A percentile compares a stretch with the other conserved stretches of the same genome.
Evolutionary conservation across 1,139 yeast species (phyloP).

Genomic region (Pichia sp.): DNA sequence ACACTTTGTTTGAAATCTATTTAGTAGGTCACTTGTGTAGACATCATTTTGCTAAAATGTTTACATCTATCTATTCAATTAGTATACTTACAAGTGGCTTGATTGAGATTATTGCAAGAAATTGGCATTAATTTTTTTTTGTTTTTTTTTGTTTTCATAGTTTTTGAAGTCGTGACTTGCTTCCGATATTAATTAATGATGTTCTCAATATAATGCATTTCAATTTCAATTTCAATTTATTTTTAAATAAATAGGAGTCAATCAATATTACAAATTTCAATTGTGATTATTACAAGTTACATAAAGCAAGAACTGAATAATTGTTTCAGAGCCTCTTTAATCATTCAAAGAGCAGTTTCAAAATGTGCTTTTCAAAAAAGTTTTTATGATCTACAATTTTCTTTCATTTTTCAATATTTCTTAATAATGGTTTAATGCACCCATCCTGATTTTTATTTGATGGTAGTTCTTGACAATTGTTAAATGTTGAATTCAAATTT

Average conservation of each 20-base stretch:
- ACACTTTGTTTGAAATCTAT: no score
- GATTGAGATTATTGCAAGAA: not conserved
- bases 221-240: no score
- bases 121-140: not conserved
- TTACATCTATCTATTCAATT: not conserved
- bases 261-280: no score
- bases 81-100: not conserved
- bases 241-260: no score
- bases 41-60: no score
- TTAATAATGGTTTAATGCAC: conserved; percentile 11
- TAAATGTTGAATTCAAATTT: no score
- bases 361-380: no score
- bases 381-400: not conserved
- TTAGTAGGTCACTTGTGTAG: no score
- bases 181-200: no score
- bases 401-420: not conserved
- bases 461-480: not conserved
- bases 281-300: conserved; percentile 12
- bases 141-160: not conserved
- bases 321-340: conserved; percentile 7
- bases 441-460: conserved; percentile 15
- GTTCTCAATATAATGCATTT: not conserved
- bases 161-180: no score
- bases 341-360: conserved; percentile 9
- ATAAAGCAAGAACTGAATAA: conserved; percentile 7